Conservation (phyloP, 2,329 filamentous ascomycete genomes). For the Monilinia aucupariae region DNA sequence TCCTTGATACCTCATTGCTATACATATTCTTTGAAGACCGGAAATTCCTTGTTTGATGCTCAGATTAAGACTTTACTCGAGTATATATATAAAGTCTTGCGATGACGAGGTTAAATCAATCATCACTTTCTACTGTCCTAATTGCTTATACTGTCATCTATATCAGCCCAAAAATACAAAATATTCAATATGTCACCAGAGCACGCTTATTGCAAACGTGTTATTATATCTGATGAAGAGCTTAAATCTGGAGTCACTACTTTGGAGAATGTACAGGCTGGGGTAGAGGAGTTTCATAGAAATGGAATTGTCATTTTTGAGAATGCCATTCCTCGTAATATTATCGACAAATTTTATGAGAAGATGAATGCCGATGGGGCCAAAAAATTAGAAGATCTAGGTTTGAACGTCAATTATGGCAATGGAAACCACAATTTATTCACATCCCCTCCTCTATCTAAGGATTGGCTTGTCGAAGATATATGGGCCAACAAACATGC, state of each 20-base stretch:
- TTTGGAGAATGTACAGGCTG: constrained; percentile 6
- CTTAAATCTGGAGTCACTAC: neutral
- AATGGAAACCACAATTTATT: constrained; percentile 46
- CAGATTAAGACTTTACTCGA: no score
- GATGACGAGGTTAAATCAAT: neutral
- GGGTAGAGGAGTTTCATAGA: constrained; percentile 11
- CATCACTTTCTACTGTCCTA: neutral
- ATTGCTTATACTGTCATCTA: neutral
- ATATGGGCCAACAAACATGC: constrained; percentile 38
- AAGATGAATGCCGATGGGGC: constrained; percentile 6
- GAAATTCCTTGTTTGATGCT: neutral
- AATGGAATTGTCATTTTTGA: constrained; percentile 13
- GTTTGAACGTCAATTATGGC: constrained; percentile 32
- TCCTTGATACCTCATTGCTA: neutral
- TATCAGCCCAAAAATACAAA: neutral
- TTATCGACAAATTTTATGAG: constrained; percentile 7
- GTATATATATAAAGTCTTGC: neutral
- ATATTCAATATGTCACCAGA: neutral
- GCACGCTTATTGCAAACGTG: neutral
- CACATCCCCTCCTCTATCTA: constrained; percentile 37
- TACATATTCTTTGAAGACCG: constrained; percentile 1
- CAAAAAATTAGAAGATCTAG: constrained; percentile 8
- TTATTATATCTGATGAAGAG: constrained; percentile 10
- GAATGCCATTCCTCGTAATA: constrained; percentile 11
- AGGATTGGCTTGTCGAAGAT: constrained; percentile 37